Conservation (phyloP, 345 rosid species). For the Aurinia saxatilis region DNA sequence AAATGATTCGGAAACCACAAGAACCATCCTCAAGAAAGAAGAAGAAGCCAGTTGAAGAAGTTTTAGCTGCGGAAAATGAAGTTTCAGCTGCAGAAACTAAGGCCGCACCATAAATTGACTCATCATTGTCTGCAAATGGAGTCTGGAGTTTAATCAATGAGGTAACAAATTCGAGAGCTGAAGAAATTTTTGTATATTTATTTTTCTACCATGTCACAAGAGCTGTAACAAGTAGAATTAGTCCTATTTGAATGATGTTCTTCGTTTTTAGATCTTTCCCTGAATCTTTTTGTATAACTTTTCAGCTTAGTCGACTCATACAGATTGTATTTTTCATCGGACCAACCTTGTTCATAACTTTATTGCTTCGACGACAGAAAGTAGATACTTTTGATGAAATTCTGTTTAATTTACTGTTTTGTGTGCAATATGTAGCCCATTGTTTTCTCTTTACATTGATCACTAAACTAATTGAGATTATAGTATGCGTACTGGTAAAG, state of each 20-base stretch:
- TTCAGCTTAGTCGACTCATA: background rate
- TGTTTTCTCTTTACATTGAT: background rate
- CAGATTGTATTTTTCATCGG: background rate
- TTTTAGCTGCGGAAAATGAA: conserved; percentile 36
- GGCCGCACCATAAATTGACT: background rate
- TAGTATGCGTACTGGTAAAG: background rate
- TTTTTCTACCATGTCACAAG: conserved; percentile 10
- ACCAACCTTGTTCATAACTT: background rate
- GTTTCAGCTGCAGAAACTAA: conserved; percentile 30
- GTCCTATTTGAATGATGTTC: conserved; percentile 17
- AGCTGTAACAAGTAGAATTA: conserved; percentile 21
- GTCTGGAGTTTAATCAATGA: background rate
- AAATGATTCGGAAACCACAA: conserved; percentile 53
- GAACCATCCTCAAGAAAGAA: conserved; percentile 62
- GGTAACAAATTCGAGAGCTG: background rate
- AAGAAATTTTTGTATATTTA: conserved; percentile 30
- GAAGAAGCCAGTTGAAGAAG: conserved; percentile 44
- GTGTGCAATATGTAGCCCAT: too few relatives aligned
- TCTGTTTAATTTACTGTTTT: too few relatives aligned
- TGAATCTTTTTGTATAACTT: background rate
- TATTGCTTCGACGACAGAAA: background rate
- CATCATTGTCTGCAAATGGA: background rate
- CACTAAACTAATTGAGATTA: conserved; percentile 8
- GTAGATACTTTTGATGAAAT: background rate
- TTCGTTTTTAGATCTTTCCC: background rate